Base-by-base conservation (phyloP, 257 asterid genomes). In the Solanum virginianum region DNA sequence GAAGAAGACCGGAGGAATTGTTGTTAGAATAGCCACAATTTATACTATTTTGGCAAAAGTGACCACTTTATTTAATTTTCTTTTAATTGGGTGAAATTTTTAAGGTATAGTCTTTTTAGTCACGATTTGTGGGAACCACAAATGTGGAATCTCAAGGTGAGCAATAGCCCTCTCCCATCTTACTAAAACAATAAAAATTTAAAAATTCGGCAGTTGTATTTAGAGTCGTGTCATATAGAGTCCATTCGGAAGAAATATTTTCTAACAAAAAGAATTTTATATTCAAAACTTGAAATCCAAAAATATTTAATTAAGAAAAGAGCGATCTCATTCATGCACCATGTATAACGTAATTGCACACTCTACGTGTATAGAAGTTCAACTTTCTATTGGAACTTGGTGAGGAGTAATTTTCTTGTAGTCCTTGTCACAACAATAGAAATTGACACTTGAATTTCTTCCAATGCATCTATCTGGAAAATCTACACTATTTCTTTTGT, bases 171-270 rank as follows among this genome's bases (percentile, higher is more conserved):
- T 77, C 82, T 77, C 82, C 8, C 82, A 77, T 53, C 65, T 51
- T 53, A 26, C 82, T 77, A 0, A 57, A 20, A 20, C 8, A 18
- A 17, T 3, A 56, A 56, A 49, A 3, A 32, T 32, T 3, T 2
- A 49, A 57, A 57, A 57, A 10, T 18, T 1, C 8, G 4, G 7
- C 3, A 7, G 3, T 0, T 57, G 0, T 57, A 57, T 60, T 22
- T 60, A 3, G 0, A 60, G n/a, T 60, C 0, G 4, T 0, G 2
- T n/a, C 3, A 3, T 0, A 2, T 59, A n/a, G 11, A 0, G 4
- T 2, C 1, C 22, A 10, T n/a, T n/a, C 0, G 1, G 1, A 3
- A 59, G 15, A n/a, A 60, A 1, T 0, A 0, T 1, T 60, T 10
- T 2, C 4, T 9, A 45, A 1, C 10, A 45, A 45, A 0, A 8